Evolutionary conservation across 345 rosid genomes (phyloP).

Genomic region (Conringia planisiliqua): DNA sequence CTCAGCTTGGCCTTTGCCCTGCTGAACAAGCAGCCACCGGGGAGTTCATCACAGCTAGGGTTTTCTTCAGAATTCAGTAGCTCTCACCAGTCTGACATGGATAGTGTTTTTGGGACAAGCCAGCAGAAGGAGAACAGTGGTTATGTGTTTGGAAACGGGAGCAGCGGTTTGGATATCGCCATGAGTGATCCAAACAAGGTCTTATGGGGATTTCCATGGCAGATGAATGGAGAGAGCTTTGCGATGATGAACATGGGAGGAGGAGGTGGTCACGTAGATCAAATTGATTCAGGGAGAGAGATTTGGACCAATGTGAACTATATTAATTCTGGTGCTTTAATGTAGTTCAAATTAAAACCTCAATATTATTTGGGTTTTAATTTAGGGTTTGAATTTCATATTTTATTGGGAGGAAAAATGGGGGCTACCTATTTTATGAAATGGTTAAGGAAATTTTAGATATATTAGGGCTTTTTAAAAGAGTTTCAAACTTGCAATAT

Average conservation of each 20-base stretch:
- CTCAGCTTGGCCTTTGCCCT: conserved; percentile 72
- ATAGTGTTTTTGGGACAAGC: conserved; percentile 22
- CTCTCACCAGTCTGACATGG: conserved; percentile 31
- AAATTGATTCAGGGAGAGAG: conserved; percentile 49
- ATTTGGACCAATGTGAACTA: conserved; percentile 49
- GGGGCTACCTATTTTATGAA: background rate
- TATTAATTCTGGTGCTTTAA: conserved; percentile 42
- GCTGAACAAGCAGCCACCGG: conserved; percentile 57
- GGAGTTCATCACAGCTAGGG: conserved; percentile 46
- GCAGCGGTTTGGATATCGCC: conserved; percentile 31
- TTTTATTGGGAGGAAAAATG: background rate
- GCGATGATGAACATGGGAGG: conserved; percentile 34
- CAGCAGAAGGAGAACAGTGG: conserved; percentile 11
- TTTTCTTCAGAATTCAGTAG: conserved; percentile 26
- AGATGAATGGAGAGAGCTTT: conserved; percentile 47
- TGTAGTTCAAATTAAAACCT: conserved; percentile 28
- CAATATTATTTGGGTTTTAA: conserved; percentile 28
- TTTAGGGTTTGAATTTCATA: conserved; percentile 22
- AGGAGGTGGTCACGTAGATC: conserved; percentile 28
- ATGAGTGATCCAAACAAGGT: conserved; percentile 41
- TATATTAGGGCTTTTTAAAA: conserved; percentile 17
- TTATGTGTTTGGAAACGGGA: conserved; percentile 33
- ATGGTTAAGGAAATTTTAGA: conserved; percentile 12
- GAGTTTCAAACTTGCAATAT: conserved; percentile 22
- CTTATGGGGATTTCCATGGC: conserved; percentile 81